These are phyloP conservation scores for Camptophora hylomeconis DNA, from an alignment of 2,329 filamentous ascomycete genomes.

Conservation along the genomic window DNA sequence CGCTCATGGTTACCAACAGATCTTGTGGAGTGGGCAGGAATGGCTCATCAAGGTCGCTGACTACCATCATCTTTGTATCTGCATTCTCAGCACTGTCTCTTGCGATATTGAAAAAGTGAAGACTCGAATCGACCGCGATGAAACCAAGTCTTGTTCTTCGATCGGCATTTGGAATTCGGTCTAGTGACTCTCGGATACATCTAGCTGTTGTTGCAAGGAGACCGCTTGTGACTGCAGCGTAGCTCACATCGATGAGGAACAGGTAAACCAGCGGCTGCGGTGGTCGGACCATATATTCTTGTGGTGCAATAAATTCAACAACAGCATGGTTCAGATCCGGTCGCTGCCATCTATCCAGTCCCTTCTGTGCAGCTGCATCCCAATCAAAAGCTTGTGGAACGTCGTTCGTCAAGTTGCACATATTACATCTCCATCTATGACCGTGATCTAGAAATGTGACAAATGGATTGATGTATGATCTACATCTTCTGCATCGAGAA, in stretches of 20 bases:
- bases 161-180: conserved; percentile 96
- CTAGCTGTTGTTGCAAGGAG: conserved; percentile 83
- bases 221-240: conserved; percentile 75
- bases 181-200: conserved; percentile 87
- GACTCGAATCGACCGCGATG: conserved; percentile 82
- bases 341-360: conserved; percentile 80
- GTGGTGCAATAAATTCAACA: conserved; percentile 92
- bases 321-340: conserved; percentile 92
- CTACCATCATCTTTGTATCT: conserved; percentile 82
- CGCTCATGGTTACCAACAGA: conserved; percentile 74
- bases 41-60: conserved; percentile 90
- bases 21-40: conserved; percentile 91
- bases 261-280: conserved; percentile 92
- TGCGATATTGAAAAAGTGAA: conserved; percentile 93
- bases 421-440: conserved; percentile 97
- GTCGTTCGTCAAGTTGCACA: conserved; percentile 98
- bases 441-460: conserved; percentile 94
- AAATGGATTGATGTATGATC: conserved; percentile 96
- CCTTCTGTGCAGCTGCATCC: conserved; percentile 85
- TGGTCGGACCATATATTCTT: conserved; percentile 98
- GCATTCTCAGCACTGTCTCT: conserved; percentile 73
- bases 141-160: conserved; percentile 85
- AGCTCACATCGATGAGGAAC: conserved; percentile 91
- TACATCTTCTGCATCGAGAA: conserved; percentile 84
- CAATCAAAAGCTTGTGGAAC: conserved; percentile 99